phyloP scores from a whole-genome alignment of 208 protist species.

The Vickermania spadyakhi region DNA sequence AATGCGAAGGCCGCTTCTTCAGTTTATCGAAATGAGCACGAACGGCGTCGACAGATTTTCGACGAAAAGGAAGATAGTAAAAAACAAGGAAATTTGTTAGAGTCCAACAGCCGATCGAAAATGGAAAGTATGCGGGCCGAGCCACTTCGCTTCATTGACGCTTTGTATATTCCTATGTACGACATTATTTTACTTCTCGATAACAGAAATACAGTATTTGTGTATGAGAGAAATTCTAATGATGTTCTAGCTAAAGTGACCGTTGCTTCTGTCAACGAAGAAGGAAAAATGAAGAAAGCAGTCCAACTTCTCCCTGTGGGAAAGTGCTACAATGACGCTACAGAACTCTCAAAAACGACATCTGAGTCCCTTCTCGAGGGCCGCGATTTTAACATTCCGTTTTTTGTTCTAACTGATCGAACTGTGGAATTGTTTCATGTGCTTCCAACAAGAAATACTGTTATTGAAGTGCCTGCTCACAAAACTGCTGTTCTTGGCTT shows the following conservation, averaged over 20 bases:
- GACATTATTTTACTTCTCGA: constrained; percentile 32
- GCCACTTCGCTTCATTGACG: constrained; percentile 30
- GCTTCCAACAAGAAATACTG: constrained; percentile 3
- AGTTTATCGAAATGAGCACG: constrained; percentile 3
- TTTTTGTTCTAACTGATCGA: constrained; percentile 19
- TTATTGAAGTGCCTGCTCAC: constrained; percentile 16
- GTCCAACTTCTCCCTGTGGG: constrained; percentile 10
- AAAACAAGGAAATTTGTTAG: not conserved
- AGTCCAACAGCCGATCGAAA: not conserved
- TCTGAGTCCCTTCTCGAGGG: not conserved
- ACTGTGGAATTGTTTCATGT: constrained; percentile 16
- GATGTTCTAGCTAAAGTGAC: constrained; percentile 10
- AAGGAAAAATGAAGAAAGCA: constrained; percentile 9
- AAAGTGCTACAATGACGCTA: constrained; percentile 11
- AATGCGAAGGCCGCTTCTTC: not conserved
- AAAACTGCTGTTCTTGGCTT: constrained; percentile 18
- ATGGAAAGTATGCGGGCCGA: not conserved
- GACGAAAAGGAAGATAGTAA: constrained; percentile 3
- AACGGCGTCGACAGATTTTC: constrained; percentile 5
- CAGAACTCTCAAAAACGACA: constrained; percentile 1
- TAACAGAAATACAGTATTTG: constrained; percentile 29
- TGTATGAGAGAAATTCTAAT: constrained; percentile 25
- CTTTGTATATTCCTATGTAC: constrained; percentile 16
- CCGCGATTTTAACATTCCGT: constrained; percentile 12
- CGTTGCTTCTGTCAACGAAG: constrained; percentile 3